Conservation (phyloP, 228 moss, liverwort and hornwort species). For the Sphagnum magellanicum region DNA sequence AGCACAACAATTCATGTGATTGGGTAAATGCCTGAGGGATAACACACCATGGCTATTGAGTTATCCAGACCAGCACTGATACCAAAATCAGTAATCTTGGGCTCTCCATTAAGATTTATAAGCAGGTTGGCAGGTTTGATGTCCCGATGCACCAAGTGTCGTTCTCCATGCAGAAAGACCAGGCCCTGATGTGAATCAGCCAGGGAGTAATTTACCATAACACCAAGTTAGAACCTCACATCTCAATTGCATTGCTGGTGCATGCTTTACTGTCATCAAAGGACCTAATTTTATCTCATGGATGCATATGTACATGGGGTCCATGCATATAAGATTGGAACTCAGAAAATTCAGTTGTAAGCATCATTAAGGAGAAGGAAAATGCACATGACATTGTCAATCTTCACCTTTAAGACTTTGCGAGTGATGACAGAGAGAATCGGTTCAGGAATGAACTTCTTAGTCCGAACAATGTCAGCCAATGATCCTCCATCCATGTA, state of each 20-base stretch:
- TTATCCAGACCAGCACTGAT: conserved; percentile 93
- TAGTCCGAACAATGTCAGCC: conserved; percentile 91
- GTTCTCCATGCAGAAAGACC: conserved; percentile 86
- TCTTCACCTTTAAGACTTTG: conserved; percentile 81
- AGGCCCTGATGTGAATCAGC: conserved; percentile 48
- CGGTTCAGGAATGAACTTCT: conserved; percentile 97
- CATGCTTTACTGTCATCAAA: no score
- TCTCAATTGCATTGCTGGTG: no score
- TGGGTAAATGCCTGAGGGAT: neutral
- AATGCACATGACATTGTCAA: neutral
- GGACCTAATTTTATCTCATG: no score
- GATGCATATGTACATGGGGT: no score
- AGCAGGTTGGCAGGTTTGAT: conserved; percentile 98
- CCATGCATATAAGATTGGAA: neutral
- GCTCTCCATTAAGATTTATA: conserved; percentile 96
- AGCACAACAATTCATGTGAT: no score
- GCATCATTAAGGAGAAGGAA: neutral
- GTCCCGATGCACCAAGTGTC: conserved; percentile 96
- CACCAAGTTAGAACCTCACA: no score
- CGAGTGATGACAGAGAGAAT: conserved; percentile 93
- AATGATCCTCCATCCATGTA: conserved; percentile 99
- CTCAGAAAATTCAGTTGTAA: neutral
- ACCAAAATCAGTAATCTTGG: conserved; percentile 99
- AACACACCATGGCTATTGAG: conserved; percentile 87
- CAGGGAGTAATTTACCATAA: neutral